These are phyloP conservation scores for Penicillium sp. DNA, from an alignment of 2,329 filamentous ascomycete genomes.

Conservation along the genomic window DNA sequence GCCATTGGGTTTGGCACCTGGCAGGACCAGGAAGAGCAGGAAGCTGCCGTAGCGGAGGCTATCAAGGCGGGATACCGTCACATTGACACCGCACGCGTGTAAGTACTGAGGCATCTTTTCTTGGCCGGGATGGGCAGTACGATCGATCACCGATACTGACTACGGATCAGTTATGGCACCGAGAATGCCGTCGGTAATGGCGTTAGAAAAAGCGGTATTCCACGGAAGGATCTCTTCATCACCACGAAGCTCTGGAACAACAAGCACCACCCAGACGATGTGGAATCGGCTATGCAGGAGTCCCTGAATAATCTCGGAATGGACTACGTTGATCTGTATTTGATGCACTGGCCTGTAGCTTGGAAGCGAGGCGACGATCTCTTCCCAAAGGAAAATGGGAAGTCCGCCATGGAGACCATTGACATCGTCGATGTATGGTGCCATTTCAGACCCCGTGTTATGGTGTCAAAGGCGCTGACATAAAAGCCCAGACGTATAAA, in stretches of 20 bases:
- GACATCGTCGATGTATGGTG: constrained; percentile 48
- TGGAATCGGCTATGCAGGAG: constrained; percentile 57
- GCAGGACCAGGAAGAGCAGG: constrained; percentile 52
- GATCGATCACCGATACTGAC: neutral
- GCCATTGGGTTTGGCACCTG: constrained; percentile 54
- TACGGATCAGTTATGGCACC: constrained; percentile 52
- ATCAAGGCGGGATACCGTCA: constrained; percentile 54
- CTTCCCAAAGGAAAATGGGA: constrained; percentile 48
- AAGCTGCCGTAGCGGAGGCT: constrained; percentile 47
- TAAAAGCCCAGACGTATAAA: constrained; percentile 45
- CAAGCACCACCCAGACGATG: constrained; percentile 58
- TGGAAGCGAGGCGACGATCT: constrained; percentile 49
- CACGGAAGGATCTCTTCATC: constrained; percentile 62
- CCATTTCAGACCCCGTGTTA: neutral
- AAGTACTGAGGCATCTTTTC: constrained; percentile 12
- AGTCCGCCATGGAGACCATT: constrained; percentile 41
- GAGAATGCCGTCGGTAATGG: constrained; percentile 64
- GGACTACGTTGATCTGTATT: constrained; percentile 66
- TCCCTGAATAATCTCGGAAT: constrained; percentile 61
- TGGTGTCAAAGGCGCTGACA: neutral
- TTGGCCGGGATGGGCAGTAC: neutral
- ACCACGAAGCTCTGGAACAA: constrained; percentile 67
- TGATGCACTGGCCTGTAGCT: constrained; percentile 64
- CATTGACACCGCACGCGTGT: constrained; percentile 52
- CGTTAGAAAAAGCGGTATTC: constrained; percentile 61